Conservation (phyloP, 2,329 filamentous ascomycete genomes). For the Nemania abortiva region DNA sequence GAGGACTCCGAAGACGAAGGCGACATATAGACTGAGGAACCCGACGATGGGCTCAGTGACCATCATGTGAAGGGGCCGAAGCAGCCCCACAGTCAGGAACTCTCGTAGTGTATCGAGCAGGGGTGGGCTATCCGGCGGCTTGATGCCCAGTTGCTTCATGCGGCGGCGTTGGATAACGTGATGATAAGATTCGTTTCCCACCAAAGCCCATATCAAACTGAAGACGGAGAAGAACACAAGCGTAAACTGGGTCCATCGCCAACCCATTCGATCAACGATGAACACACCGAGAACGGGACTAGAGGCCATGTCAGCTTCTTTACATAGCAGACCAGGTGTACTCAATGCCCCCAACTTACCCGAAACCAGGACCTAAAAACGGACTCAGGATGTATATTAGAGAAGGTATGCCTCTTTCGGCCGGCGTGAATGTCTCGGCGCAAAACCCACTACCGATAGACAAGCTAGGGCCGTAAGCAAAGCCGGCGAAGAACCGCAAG, state of each 20-base stretch:
- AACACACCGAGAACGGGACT: slow-evolving; percentile 64
- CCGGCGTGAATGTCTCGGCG: slow-evolving; percentile 59
- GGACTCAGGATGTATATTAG: slow-evolving; percentile 63
- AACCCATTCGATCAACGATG: slow-evolving; percentile 58
- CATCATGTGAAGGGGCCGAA: slow-evolving; percentile 69
- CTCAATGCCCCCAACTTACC: slow-evolving; percentile 54
- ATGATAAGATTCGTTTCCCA: slow-evolving; percentile 69
- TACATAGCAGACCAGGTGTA: not conserved
- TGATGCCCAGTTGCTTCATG: slow-evolving; percentile 53
- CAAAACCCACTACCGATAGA: slow-evolving; percentile 64
- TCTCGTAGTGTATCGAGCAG: slow-evolving; percentile 44
- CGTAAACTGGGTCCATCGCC: slow-evolving; percentile 67
- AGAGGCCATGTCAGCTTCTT: slow-evolving; percentile 33
- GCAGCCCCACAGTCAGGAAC: slow-evolving; percentile 58
- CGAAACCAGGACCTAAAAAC: slow-evolving; percentile 65
- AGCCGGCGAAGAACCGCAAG: slow-evolving; percentile 68
- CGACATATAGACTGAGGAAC: slow-evolving; percentile 64
- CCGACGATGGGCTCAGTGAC: slow-evolving; percentile 72
- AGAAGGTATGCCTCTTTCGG: slow-evolving; percentile 58
- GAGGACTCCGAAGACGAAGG: slow-evolving; percentile 64
- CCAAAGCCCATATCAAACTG: slow-evolving; percentile 52
- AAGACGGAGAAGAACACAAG: slow-evolving; percentile 60
- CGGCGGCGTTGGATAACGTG: slow-evolving; percentile 60
- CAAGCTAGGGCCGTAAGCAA: slow-evolving; percentile 63
- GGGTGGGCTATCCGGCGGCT: slow-evolving; percentile 45